phyloP scores from a whole-genome alignment of 2,329 filamentous ascomycete genomes.

The Cladosporium velox region DNA sequence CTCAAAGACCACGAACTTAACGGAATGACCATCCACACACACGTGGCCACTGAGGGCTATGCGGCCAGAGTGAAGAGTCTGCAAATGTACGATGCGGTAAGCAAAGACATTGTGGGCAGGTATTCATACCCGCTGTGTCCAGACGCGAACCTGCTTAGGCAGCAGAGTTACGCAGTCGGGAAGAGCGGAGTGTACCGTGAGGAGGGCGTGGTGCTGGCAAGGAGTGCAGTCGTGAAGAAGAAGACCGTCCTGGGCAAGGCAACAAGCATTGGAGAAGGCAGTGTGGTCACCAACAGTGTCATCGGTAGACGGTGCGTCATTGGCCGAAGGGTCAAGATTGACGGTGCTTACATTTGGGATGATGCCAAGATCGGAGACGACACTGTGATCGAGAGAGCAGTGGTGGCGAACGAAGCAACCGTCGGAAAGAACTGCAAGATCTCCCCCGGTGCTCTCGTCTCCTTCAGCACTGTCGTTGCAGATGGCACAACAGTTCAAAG shows the following conservation, averaged over 20 bases:
- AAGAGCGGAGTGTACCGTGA: conserved; percentile 76
- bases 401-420: conserved; percentile 72
- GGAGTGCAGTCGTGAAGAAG: conserved; percentile 68
- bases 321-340: conserved; percentile 77
- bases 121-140: conserved; percentile 90
- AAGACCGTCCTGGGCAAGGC: conserved; percentile 74
- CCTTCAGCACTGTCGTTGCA: conserved; percentile 72
- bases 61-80: conserved; percentile 83
- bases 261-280: conserved; percentile 73
- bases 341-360: conserved; percentile 87
- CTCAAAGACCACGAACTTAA: conserved; percentile 97
- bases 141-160: conserved; percentile 79
- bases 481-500: conserved; percentile 56
- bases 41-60: conserved; percentile 81
- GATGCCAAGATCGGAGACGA: conserved; percentile 75
- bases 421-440: conserved; percentile 73
- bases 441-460: conserved; percentile 73
- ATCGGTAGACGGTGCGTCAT: conserved; percentile 85
- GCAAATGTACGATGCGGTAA: conserved; percentile 86
- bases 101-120: conserved; percentile 78
- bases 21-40: conserved; percentile 92
- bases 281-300: conserved; percentile 70
- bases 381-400: conserved; percentile 67
- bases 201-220: conserved; percentile 71
- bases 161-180: conserved; percentile 72